A percentile compares a stretch with the other conserved stretches of the same genome.
Conservation (phyloP, 768 basidiomycete species). For the Polyporus arcularius region DNA sequence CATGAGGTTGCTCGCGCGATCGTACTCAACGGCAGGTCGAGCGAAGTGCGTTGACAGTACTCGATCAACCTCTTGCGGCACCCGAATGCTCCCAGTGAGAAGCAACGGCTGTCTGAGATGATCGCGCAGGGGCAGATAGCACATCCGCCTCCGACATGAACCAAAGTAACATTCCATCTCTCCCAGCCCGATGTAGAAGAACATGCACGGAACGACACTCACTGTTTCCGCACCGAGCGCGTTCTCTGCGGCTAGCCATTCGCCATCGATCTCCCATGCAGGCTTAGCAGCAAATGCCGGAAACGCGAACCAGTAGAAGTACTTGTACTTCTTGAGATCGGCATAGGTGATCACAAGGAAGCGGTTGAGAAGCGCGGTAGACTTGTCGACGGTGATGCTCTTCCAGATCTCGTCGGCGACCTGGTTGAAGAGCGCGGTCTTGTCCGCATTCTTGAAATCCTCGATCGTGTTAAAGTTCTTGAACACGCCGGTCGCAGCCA, state of each 20-base stretch:
- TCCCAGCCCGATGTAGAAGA: too few species aligned
- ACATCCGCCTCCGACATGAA: too few species aligned
- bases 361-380: slow-evolving; percentile 60
- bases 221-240: slow-evolving; percentile 48
- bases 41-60: too few species aligned
- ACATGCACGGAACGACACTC: slow-evolving; percentile 4
- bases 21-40: too few species aligned
- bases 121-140: too few species aligned
- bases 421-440: slow-evolving; percentile 80
- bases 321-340: slow-evolving; percentile 97
- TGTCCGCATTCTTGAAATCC: slow-evolving; percentile 89
- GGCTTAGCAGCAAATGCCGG: slow-evolving; percentile 91
- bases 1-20: too few species aligned
- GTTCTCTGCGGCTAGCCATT: slow-evolving; percentile 54
- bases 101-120: too few species aligned
- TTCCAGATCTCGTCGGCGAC: slow-evolving; percentile 79
- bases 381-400: slow-evolving; percentile 50
- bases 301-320: slow-evolving; percentile 98
- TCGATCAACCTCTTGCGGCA: too few species aligned
- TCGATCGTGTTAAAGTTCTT: slow-evolving; percentile 99
- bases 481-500: slow-evolving; percentile 62
- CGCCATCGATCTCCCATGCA: slow-evolving; percentile 80
- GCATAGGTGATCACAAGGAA: slow-evolving; percentile 94
- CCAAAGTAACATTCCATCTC: too few species aligned
- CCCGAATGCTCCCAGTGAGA: too few species aligned